Percentiles rank a stretch among this genome's conserved stretches.
Evolutionary conservation across 208 protist genomes (phyloP).

Genomic region (Crithidia sp.): DNA sequence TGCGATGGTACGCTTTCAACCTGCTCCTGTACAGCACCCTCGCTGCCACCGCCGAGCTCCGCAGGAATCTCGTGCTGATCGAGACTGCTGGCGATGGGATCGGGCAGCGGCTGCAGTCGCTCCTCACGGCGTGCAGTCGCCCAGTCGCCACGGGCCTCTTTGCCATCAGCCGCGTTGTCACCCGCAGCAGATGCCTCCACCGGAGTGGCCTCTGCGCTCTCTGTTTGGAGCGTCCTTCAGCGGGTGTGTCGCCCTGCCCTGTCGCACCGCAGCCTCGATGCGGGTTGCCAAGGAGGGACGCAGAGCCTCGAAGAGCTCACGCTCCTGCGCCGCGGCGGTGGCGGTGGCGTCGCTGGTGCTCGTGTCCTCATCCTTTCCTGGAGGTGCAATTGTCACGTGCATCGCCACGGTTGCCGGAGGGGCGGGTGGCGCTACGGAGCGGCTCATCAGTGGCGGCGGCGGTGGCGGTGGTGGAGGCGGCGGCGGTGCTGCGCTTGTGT

Average conservation of each 20-base stretch:
- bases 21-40: too few species aligned
- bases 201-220: not conserved
- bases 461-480: constrained; percentile 11
- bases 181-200: not conserved
- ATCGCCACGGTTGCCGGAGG: not conserved
- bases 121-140: constrained; percentile 16
- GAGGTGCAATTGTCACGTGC: constrained; percentile 30
- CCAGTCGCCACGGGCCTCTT: constrained; percentile 20
- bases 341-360: not conserved
- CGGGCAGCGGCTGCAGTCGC: constrained; percentile 33
- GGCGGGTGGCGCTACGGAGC: not conserved
- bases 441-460: not conserved
- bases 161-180: not conserved
- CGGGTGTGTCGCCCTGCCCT: constrained; percentile 16
- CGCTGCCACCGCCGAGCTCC: constrained; percentile 23
- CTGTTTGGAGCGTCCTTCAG: not conserved
- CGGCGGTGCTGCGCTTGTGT: not conserved
- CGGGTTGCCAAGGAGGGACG: constrained; percentile 33
- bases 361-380: not conserved
- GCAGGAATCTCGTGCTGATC: constrained; percentile 64
- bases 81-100: constrained; percentile 38
- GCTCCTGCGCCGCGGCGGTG: not conserved
- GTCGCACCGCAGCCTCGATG: constrained; percentile 36
- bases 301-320: constrained; percentile 19
- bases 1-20: too few species aligned